phyloP scores from a whole-genome alignment of 352 stramenopile genomes.

The Pythium plurisporium region DNA sequence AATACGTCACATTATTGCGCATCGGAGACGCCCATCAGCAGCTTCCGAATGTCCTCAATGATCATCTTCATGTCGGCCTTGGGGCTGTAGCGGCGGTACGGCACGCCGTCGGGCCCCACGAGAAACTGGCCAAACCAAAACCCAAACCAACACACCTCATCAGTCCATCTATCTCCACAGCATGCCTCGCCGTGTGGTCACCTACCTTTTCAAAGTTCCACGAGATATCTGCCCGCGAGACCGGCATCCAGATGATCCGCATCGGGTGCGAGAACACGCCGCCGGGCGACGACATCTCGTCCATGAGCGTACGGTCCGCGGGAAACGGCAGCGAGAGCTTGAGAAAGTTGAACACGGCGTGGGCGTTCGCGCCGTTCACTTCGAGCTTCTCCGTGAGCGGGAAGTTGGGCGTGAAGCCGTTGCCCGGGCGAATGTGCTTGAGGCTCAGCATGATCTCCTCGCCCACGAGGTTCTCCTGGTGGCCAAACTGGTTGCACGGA shows the following conservation, averaged over 20 bases:
- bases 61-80: slow-evolving; percentile 62
- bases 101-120: slow-evolving; percentile 68
- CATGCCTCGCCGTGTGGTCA: background rate
- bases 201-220: slow-evolving; percentile 84
- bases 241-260: slow-evolving; percentile 82
- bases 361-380: slow-evolving; percentile 74
- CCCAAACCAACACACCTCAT: background rate
- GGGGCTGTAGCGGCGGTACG: slow-evolving; percentile 77
- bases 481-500: slow-evolving; percentile 78
- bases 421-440: slow-evolving; percentile 66
- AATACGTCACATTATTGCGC: slow-evolving; percentile 8
- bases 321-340: slow-evolving; percentile 65
- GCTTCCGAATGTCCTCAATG: slow-evolving; percentile 61
- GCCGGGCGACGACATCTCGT: slow-evolving; percentile 74
- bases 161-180: background rate
- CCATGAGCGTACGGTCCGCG: slow-evolving; percentile 67
- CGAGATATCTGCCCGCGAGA: slow-evolving; percentile 70
- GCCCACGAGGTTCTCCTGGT: slow-evolving; percentile 79
- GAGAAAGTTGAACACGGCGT: slow-evolving; percentile 78
- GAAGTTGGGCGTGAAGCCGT: slow-evolving; percentile 68
- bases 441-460: slow-evolving; percentile 77
- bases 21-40: slow-evolving; percentile 33
- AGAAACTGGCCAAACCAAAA: no score
- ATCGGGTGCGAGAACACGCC: slow-evolving; percentile 79
- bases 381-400: slow-evolving; percentile 75